Percentiles rank a stretch among this genome's conserved stretches.
Conservation (phyloP, 768 basidiomycete species). For the Coprinopsis cinerea region DNA sequence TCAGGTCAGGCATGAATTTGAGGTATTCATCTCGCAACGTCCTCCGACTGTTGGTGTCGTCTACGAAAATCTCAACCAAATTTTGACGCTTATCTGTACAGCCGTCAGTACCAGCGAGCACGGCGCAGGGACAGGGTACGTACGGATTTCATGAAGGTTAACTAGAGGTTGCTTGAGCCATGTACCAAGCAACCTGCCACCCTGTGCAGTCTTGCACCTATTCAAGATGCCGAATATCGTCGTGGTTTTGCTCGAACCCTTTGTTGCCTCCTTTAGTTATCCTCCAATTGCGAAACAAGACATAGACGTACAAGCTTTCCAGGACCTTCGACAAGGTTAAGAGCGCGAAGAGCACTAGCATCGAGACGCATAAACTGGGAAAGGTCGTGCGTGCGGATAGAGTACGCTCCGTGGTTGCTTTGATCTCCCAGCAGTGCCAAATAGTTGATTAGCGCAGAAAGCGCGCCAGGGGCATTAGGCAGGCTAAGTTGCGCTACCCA, state of each 20-base stretch:
- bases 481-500: conserved; percentile 67
- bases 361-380: conserved; percentile 95
- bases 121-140: conserved; percentile 22
- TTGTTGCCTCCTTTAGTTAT: conserved; percentile 26
- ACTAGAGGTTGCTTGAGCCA: conserved; percentile 97
- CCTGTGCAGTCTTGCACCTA: conserved; percentile 95
- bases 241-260: conserved; percentile 68
- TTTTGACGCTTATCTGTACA: conserved; percentile 73
- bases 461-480: conserved; percentile 71
- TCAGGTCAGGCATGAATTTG: conserved; percentile 90
- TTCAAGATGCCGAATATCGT: conserved; percentile 88
- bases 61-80: conserved; percentile 81
- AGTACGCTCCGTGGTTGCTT: conserved; percentile 75
- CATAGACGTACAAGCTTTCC: conserved; percentile 44
- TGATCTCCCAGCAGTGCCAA: conserved; percentile 73
- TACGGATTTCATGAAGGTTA: conserved; percentile 89
- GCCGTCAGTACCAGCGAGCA: not conserved
- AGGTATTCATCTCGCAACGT: conserved; percentile 84
- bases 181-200: conserved; percentile 75
- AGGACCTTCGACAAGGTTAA: conserved; percentile 76
- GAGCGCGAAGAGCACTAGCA: conserved; percentile 86
- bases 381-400: conserved; percentile 81
- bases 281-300: not conserved
- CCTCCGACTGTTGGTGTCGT: conserved; percentile 66
- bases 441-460: conserved; percentile 79